Base-by-base conservation (phyloP, 805 yeast species). In the Metschnikowia colocasiae region DNA sequence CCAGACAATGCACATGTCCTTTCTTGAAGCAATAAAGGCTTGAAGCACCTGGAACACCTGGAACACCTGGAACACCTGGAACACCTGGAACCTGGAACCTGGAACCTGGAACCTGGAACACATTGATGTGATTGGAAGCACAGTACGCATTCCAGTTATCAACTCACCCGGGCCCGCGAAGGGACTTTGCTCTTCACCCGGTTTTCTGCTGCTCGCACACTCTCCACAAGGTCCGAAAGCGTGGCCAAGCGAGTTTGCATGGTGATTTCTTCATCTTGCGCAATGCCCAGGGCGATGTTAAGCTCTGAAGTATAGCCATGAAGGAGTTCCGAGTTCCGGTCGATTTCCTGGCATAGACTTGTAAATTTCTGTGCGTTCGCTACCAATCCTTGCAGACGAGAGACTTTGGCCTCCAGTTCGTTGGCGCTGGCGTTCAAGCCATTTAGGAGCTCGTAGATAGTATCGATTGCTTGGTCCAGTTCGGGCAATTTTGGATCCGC, bases 171-270 rank as follows among this genome's bases (percentile, higher is more conserved):
- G n/a, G n/a, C n/a, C n/a, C n/a, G 35, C n/a, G 37, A 19, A 19
- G 19, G 23, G 8, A 35, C 15, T 9, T 16, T 10, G 19, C 15
- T 22, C 23, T 34, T 19, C 8, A 41, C 51, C n/a, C 55, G 20
- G 8, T 32, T 20, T 25, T 51, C 58, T 2, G 52, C 52, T 3
- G 40, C 49, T 27, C 42, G 42, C 2, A 55, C 42, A 6, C 47
- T 50, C 26, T 67, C 69, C 12, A 63, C 68, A 39, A 58, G 22
- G 9, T 47, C 53, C 34, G 63, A 60, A 26, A 67, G 55, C 16
- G 48, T 44, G 13, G 52, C 49, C 5, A 59, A 50, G 9, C 66
- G 55, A 18, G 41, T 19, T 9, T 53, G 58, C 9, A 62, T 54
- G 2, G 50, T 57, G 1, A 36, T 33, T 12, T 53, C 55, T 43